Conservation (phyloP, 1,284 basidiomycete species). For the Cystobasidiaceae sp. region DNA sequence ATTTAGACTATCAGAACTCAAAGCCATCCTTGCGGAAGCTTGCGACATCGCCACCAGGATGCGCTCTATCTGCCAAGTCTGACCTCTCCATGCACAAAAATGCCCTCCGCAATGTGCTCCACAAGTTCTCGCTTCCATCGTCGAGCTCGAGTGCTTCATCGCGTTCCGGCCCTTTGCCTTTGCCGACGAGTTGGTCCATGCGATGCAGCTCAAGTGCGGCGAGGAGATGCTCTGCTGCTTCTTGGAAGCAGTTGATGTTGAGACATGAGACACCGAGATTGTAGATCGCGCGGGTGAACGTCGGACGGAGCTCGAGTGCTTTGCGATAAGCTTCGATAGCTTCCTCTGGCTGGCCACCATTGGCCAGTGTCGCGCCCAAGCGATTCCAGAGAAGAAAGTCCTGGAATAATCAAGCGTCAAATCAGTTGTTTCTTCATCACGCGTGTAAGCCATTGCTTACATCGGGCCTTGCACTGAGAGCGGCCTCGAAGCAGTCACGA, state of each 20-base stretch:
- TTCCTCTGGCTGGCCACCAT: conserved; percentile 90
- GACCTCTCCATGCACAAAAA: conserved; percentile 59
- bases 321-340: conserved; percentile 91
- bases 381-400: conserved; percentile 97
- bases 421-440: neutral
- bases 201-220: conserved; percentile 80
- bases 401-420: conserved; percentile 47
- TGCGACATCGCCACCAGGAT: conserved; percentile 38
- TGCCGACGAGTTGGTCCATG: conserved; percentile 41
- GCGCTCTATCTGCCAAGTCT: conserved; percentile 32
- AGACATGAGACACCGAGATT: conserved; percentile 72
- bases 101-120: conserved; percentile 84
- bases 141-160: conserved; percentile 54
- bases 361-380: conserved; percentile 88
- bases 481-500: conserved; percentile 88
- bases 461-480: conserved; percentile 77
- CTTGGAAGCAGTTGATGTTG: conserved; percentile 91
- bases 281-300: conserved; percentile 94
- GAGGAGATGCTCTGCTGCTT: conserved; percentile 95
- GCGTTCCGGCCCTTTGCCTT: conserved; percentile 45
- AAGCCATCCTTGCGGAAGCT: conserved; percentile 41
- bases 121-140: conserved; percentile 71
- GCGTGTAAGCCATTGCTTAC: conserved; percentile 40
- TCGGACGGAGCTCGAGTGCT: conserved; percentile 87
- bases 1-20: conserved; percentile 38